A percentile compares a stretch with the other conserved stretches of the same genome.
phyloP scores from a whole-genome alignment of 768 basidiomycete species.

The Mycena venus region DNA sequence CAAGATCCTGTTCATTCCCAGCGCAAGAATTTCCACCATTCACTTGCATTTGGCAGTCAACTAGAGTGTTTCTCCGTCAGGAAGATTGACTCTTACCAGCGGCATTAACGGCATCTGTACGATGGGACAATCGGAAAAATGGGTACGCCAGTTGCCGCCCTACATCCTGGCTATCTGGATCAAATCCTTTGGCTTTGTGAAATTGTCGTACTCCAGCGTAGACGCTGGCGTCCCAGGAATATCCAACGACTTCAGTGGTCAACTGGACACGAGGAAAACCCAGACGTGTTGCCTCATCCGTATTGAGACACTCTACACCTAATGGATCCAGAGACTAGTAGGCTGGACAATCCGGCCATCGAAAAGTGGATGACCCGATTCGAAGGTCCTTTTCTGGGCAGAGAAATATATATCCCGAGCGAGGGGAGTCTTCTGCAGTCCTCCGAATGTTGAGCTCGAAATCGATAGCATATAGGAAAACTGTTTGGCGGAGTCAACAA shows the following conservation, averaged over 20 bases:
- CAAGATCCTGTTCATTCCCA: too few species aligned
- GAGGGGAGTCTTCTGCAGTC: too few species aligned
- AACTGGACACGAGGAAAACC: background rate
- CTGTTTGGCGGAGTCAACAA: background rate
- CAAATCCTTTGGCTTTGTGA: background rate
- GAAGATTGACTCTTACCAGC: background rate
- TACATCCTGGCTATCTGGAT: background rate
- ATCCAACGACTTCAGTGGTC: background rate
- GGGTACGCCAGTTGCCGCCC: background rate
- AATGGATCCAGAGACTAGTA: background rate
- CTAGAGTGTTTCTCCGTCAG: background rate
- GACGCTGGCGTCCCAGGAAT: background rate
- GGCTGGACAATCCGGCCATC: background rate
- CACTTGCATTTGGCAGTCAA: background rate
- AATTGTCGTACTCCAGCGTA: background rate
- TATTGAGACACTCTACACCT: background rate
- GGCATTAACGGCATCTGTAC: rapidly evolving
- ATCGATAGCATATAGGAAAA: too few species aligned
- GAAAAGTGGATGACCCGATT: background rate
- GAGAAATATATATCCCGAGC: background rate
- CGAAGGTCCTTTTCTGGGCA: background rate
- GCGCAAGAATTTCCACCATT: too few species aligned
- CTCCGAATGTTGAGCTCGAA: too few species aligned
- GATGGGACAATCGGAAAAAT: background rate
- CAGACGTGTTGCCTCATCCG: background rate